Evolutionary conservation across 495 filamentous ascomycete genomes (phyloP), one percentile per base, ranked within the genome.

Genomic region (Neurospora sp.): DNA sequence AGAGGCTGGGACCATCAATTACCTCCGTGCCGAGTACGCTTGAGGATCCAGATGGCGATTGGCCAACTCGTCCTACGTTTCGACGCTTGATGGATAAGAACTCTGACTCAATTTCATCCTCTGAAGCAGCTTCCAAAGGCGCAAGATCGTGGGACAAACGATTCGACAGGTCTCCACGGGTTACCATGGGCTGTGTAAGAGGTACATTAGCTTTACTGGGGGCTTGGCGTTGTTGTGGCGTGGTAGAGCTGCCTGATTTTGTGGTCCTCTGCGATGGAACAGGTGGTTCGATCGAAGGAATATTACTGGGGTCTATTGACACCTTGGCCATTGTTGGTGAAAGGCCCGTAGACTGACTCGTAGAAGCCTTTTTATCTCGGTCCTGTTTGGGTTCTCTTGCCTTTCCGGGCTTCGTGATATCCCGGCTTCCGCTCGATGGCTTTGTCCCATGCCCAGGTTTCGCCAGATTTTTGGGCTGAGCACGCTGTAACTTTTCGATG

Each of bases 401-500:
- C 65, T 47, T 41, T 20, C 69, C 31, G 0, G 27, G 27, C 37
- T 22, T 65, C 31, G 4, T 12, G 20, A 38, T 18, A 35, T 47
- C 3, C 12, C 16, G 37, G 10, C 31, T 68, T 38, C 37, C 65
- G 9, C 53, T 59, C 59, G 69, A 65, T 1, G 35, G 31, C 40
- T 53, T 68, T 44, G 18, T 22, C 71, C 5, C 22, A 16, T 61
- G 53, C 22, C 22, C 69, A 6, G 37, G 12, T 39, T 69, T 69
- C 1, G 61, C 16, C 37, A 68, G 8, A 35, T 40, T n/a, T 71
- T 73, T 65, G 27, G 42, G 53, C 40, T 70, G 69, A 9, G 77
- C 61, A 18, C 75, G 77, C 20, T 69, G 71, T 4, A 81, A 69
- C 5, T 75, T 47, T 41, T 86, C 86, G 16, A 90, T 82, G 16